Base-by-base conservation (phyloP, 768 basidiomycete genomes). In the Leccinum subtestaceum region DNA sequence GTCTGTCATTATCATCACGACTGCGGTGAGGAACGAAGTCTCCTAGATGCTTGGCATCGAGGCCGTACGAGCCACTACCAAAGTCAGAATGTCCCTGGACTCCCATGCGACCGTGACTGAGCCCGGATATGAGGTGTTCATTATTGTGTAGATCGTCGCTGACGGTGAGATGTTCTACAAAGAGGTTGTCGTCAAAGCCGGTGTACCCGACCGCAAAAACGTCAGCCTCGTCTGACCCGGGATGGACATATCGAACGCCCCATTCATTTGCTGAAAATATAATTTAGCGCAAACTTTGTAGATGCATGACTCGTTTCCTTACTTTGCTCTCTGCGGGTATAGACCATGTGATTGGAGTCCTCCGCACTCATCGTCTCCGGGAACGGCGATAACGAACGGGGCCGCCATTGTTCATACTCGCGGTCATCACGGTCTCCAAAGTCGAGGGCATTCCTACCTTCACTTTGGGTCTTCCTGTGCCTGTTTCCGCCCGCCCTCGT, bases 391-490 rank as follows among this genome's bases (percentile, higher is more conserved):
- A 69, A 73, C 61, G 45, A 71, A 66, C 61, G 75, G 70, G 62
- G 63, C 25, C 47, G 63, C 59, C 58, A 48, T 23, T 45, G 57
- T n/a, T 67, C 72, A 19, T 60, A 47, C 56, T 67, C 72, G 45
- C n/a, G 40, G 27, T 40, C 59, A 11, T 63, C 53, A 31, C 68
- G 65, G 34, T 67, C 58, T 17, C 65, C 70, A 17, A 77, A 71
- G 55, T 79, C 75, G 23, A 76, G 70, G 13, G 76, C 71, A 36
- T 79, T 71, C 52, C 78, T 74, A 27, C 75, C 74, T 69, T 84
- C 79, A 43, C 76, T 73, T 61, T 73, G 70, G 10, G 78, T 75
- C 36, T 74, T 78, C 17, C 84, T 76, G 59, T 87, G 76, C 74
- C 79, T 80, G 63, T 78, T 82, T 4, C 36, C 46, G 5, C 58